A percentile compares a stretch with the other conserved stretches of the same genome.
Conservation (phyloP, 495 filamentous ascomycete genomes). For the Hypoxylon fuscum region DNA sequence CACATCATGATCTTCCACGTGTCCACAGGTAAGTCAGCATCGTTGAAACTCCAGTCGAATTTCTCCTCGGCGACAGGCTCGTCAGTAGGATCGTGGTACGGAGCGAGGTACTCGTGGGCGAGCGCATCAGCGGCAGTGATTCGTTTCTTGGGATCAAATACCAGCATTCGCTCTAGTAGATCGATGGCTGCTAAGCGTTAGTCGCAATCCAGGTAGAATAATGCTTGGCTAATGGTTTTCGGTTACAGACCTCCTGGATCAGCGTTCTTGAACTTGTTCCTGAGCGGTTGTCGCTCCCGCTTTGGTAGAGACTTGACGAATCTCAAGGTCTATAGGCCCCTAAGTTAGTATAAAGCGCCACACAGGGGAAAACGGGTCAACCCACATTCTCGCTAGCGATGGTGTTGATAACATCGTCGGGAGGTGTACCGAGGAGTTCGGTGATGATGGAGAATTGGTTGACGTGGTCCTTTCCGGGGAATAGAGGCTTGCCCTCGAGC, state of each 20-base stretch:
- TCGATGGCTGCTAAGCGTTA: constrained; percentile 75
- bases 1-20: constrained; percentile 99
- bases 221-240: background rate
- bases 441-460: constrained; percentile 99
- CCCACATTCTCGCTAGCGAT: constrained; percentile 98
- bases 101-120: constrained; percentile 90
- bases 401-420: constrained; percentile 97
- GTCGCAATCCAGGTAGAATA: background rate
- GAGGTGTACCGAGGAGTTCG: constrained; percentile 95
- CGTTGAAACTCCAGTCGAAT: constrained; percentile 99
- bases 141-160: constrained; percentile 94
- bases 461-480: constrained; percentile 99
- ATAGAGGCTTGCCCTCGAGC: constrained; percentile 97
- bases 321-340: constrained; percentile 78
- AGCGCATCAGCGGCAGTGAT: constrained; percentile 85
- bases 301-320: constrained; percentile 99
- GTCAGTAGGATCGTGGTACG: constrained; percentile 96
- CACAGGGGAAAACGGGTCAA: background rate
- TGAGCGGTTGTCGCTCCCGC: constrained; percentile 87
- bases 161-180: constrained; percentile 94
- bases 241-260: constrained; percentile 81
- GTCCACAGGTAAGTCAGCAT: constrained; percentile 95
- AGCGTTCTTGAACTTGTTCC: constrained; percentile 94
- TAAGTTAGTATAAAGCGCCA: constrained; percentile 10
- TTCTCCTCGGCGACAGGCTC: constrained; percentile 96